Evolutionary conservation across 2,329 filamentous ascomycete species (phyloP), one percentile per base, ranked within the genome.

Genomic region (Pseudocercospora pini-densiflorae): DNA sequence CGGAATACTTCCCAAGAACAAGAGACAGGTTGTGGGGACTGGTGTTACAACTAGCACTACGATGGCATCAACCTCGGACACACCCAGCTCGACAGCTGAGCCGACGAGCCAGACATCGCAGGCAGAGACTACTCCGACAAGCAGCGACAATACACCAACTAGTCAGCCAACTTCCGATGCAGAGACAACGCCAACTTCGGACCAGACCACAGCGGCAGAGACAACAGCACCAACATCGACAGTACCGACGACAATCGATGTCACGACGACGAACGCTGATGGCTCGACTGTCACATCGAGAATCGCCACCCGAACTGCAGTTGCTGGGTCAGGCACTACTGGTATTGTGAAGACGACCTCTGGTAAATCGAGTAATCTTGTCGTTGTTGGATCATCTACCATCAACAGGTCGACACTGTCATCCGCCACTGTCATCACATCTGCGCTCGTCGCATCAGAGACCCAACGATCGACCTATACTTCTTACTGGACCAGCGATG

Each of bases 381-480:
- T 74, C 40, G 70, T 75, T 5, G 59, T 75, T 23, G 76, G 75
- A 63, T 71, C 72, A 43, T 73, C 72, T 9, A 78, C 77, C 64
- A 78, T 79, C 67, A 68, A 79, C 66, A 76, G 74, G 29, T 71
- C 72, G 5, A 78, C 76, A 7, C 68, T 78, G 57, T 70, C 70
- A 47, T 69, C 69, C 29, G 72, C 72, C 14, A 77, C 75, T 2
- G 78, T 77, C 58, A 71, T 79, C 62, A 83, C 80, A 27, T 79
- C 78, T 2, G 74, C 79, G 4, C 79, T 83, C 21, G 76, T 84
- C 31, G 71, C 75, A 12, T 78, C 78, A 12, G 77, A 78, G 2
- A 83, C 82, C 4, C 69, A 80, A 40, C 73, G 76, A 24, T 70
- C 76, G 24, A 80, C 76, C 61, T 81, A 79, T 59, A 83, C 80